phyloP scores from a whole-genome alignment of 768 basidiomycete species.

The Suillus weaverae region DNA sequence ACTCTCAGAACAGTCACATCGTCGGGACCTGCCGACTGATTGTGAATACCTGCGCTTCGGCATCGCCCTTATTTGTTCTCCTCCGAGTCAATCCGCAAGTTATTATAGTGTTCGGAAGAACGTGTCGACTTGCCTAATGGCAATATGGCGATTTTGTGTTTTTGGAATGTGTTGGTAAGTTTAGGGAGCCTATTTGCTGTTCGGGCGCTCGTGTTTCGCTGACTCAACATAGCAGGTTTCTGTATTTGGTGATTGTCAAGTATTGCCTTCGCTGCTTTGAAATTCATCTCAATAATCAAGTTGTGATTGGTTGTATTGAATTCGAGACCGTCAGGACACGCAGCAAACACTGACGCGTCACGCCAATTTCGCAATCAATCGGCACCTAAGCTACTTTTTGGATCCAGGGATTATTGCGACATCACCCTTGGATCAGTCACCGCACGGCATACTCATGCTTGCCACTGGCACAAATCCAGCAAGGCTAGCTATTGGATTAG shows the following conservation, averaged over 20 bases:
- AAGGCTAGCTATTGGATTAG: conserved; percentile 16
- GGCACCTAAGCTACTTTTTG: neutral
- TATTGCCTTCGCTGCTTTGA: conserved; percentile 2
- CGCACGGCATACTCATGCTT: conserved; percentile 35
- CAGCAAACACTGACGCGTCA: neutral
- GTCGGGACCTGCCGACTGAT: conserved; percentile 14
- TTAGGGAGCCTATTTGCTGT: conserved; percentile 24
- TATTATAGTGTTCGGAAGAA: conserved; percentile 10
- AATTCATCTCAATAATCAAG: conserved; percentile 1
- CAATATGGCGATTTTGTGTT: conserved; percentile 7
- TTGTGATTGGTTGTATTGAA: neutral
- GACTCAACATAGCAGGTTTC: conserved; percentile 11
- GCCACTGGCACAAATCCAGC: conserved; percentile 33
- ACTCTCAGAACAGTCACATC: neutral
- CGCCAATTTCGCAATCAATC: conserved; percentile 7
- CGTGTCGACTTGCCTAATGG: conserved; percentile 6
- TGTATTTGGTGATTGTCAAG: conserved; percentile 3
- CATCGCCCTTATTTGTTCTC: conserved; percentile 11
- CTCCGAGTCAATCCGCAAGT: conserved; percentile 15
- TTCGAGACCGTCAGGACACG: conserved; percentile 3
- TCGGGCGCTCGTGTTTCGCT: conserved; percentile 21
- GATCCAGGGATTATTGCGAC: conserved; percentile 7
- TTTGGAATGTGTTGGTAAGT: conserved; percentile 18
- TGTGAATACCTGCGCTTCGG: conserved; percentile 11
- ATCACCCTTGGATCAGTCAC: conserved; percentile 34